Conservation (phyloP, 225 moss, liverwort and hornwort species). For the Asterella californica region DNA sequence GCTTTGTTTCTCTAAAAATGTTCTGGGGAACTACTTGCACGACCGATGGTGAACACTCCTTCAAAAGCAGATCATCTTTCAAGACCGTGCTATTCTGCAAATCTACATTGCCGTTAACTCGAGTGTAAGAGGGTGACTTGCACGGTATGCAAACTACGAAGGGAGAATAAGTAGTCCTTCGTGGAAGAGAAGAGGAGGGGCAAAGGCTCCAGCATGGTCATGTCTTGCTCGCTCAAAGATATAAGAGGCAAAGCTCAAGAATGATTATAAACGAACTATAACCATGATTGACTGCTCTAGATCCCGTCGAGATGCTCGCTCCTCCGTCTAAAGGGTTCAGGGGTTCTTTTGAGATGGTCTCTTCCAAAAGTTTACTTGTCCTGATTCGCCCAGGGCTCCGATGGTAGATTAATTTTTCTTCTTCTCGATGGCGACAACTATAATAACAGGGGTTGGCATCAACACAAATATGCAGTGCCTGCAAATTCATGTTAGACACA, state of each 20-base stretch:
- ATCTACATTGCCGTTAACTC: background rate
- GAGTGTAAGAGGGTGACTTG: background rate
- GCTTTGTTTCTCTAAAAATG: background rate
- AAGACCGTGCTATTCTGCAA: background rate
- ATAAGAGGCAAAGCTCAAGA: background rate
- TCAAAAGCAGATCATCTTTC: slow-evolving; percentile 8
- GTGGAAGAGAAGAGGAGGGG: background rate
- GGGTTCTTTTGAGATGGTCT: background rate
- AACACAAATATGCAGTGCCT: background rate
- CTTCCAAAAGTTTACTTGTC: background rate
- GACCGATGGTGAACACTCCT: background rate
- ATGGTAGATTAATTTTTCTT: too few species aligned
- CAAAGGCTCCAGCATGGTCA: background rate
- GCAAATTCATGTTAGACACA: background rate
- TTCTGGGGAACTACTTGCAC: background rate
- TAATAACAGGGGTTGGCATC: slow-evolving; percentile 1
- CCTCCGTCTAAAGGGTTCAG: background rate
- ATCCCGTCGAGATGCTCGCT: background rate
- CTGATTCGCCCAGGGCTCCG: background rate
- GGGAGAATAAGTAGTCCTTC: background rate
- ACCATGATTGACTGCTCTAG: background rate
- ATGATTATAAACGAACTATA: background rate
- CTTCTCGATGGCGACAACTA: too few species aligned
- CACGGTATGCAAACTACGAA: background rate
- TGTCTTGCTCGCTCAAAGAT: background rate